Percentiles rank a stretch among this genome's conserved stretches.
Evolutionary conservation across 2,329 filamentous ascomycete genomes (phyloP).

Genomic region (Cladophialophora chaetospira): DNA sequence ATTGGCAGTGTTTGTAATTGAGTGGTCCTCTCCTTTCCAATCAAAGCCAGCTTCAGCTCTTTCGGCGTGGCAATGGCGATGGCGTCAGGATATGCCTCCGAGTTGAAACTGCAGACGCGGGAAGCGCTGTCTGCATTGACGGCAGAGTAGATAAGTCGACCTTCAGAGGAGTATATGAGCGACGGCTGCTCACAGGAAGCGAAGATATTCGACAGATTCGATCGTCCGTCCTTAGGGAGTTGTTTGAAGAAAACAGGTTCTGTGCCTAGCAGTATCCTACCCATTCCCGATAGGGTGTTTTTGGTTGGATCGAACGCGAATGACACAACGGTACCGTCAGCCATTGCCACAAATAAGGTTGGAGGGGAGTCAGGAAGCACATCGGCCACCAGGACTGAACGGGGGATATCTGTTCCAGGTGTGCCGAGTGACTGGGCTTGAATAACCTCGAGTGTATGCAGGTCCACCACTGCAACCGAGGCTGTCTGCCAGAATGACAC

Average conservation of each 20-base stretch:
- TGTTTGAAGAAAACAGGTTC: conserved; percentile 80
- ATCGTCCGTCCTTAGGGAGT: conserved; percentile 61
- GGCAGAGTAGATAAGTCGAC: conserved; percentile 86
- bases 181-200: conserved; percentile 93
- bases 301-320: conserved; percentile 68
- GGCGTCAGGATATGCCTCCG: conserved; percentile 75
- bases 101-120: conserved; percentile 79
- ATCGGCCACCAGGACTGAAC: conserved; percentile 77
- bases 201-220: conserved; percentile 76
- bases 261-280: conserved; percentile 81
- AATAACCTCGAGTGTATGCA: conserved; percentile 66
- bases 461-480: conserved; percentile 70
- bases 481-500: conserved; percentile 88
- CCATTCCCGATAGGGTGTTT: conserved; percentile 69
- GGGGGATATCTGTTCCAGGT: conserved; percentile 75
- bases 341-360: conserved; percentile 85
- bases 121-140: conserved; percentile 86
- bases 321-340: conserved; percentile 86
- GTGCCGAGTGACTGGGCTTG: conserved; percentile 64
- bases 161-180: conserved; percentile 86
- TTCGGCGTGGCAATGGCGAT: conserved; percentile 77
- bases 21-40: conserved; percentile 83
- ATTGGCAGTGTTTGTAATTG: conserved; percentile 81
- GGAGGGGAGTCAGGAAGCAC: conserved; percentile 67
- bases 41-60: conserved; percentile 74